These are phyloP conservation scores for Tephrocybe sp. DNA, from an alignment of 768 basidiomycete species.

Conservation along the genomic window DNA sequence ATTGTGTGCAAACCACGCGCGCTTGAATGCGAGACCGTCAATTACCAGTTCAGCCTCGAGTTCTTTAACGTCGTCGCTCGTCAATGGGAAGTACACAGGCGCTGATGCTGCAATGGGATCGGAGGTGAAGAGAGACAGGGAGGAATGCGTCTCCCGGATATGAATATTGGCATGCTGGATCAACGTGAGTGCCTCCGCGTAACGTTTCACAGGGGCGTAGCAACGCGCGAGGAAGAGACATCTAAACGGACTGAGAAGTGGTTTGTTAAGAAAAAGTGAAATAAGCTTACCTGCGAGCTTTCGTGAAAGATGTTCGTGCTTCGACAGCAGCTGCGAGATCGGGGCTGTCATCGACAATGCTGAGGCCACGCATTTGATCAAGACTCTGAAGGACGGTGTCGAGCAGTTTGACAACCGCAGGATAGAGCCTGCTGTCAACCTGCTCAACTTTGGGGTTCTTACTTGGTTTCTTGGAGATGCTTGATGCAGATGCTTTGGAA, in stretches of 20 bases:
- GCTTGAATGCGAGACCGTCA: conserved; percentile 54
- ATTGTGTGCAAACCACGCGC: conserved; percentile 77
- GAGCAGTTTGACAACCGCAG: conserved; percentile 84
- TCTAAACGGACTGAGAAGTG: conserved; percentile 31
- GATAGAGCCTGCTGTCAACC: conserved; percentile 74
- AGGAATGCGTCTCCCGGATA: conserved; percentile 66
- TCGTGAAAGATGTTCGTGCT: conserved; percentile 68
- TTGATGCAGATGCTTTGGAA: conserved; percentile 18
- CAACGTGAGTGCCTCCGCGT: conserved; percentile 69
- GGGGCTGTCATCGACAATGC: conserved; percentile 84
- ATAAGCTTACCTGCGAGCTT: conserved; percentile 60
- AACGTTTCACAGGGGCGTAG: conserved; percentile 67
- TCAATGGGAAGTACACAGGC: conserved; percentile 56
- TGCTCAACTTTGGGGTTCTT: conserved; percentile 34
- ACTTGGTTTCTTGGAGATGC: conserved; percentile 22
- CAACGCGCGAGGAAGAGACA: conserved; percentile 76
- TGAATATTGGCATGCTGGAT: conserved; percentile 70
- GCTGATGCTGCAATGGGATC: conserved; percentile 43
- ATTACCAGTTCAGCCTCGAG: conserved; percentile 51
- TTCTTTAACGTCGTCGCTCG: conserved; percentile 34
- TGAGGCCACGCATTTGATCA: conserved; percentile 78
- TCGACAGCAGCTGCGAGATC: conserved; percentile 80
- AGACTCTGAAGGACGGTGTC: conserved; percentile 86
- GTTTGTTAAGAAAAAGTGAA: neutral
- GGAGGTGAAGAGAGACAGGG: conserved; percentile 42